phyloP scores from a whole-genome alignment of 2,329 filamentous ascomycete genomes.

The Teratosphaeria viscida region DNA sequence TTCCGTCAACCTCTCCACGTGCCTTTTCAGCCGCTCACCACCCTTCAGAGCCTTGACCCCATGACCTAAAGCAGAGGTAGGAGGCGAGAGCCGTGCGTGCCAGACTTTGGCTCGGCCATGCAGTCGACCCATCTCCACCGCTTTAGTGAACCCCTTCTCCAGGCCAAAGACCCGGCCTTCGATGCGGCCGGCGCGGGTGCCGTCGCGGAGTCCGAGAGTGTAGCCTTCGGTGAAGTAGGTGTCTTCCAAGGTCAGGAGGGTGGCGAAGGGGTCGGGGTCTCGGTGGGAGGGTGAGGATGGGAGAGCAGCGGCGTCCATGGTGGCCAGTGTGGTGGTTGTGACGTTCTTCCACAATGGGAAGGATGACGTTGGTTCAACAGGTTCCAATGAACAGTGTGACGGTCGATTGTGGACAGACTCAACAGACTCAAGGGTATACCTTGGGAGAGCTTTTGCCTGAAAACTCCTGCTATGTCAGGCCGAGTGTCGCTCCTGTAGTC shows the following conservation, averaged over 20 bases:
- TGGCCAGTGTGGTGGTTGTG: neutral
- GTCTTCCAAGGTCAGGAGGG: constrained; percentile 50
- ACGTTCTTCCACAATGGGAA: neutral
- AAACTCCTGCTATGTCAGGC: too few species aligned
- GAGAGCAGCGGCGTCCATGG: neutral
- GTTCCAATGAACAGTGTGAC: too few species aligned
- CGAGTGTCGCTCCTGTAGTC: too few species aligned
- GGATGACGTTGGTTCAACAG: too few species aligned
- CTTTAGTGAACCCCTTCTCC: constrained; percentile 90
- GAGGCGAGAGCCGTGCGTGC: constrained; percentile 48
- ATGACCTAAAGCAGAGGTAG: neutral
- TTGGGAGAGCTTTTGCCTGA: too few species aligned
- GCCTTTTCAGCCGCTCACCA: constrained; percentile 62
- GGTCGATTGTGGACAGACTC: too few species aligned
- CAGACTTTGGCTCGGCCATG: constrained; percentile 75
- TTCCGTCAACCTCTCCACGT: constrained; percentile 63
- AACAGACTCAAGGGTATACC: too few species aligned
- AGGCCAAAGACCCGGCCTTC: constrained; percentile 88
- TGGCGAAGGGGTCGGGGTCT: constrained; percentile 36
- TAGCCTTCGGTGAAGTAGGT: constrained; percentile 77
- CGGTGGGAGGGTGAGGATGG: neutral
- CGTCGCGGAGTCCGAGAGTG: constrained; percentile 62
- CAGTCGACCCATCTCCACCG: constrained; percentile 65
- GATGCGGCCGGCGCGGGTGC: constrained; percentile 63
- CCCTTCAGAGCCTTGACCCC: constrained; percentile 3